These are phyloP conservation scores for Microsporum audouinii DNA, from an alignment of 2,329 filamentous ascomycete genomes.

Conservation along the genomic window DNA sequence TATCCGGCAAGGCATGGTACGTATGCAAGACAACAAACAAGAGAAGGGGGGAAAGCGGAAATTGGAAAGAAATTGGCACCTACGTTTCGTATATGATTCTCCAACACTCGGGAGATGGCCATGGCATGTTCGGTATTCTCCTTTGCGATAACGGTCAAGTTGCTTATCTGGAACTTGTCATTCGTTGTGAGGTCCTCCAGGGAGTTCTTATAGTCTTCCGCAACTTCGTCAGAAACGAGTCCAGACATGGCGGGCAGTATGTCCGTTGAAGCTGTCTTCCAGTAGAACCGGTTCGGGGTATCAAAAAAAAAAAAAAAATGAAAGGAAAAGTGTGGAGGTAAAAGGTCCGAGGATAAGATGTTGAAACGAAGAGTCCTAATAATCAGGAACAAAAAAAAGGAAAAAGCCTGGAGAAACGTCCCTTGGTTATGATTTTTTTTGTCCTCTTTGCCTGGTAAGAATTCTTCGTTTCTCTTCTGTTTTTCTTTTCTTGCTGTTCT, in stretches of 20 bases:
- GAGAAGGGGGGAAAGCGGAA: constrained; percentile 4
- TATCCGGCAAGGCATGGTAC: constrained; percentile 5
- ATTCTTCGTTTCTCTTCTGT: constrained; percentile 12
- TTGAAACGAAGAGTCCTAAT: neutral
- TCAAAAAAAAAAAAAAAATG: constrained; percentile 19
- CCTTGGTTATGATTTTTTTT: constrained; percentile 2
- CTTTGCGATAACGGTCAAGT: constrained; percentile 90
- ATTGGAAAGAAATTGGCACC: constrained; percentile 32
- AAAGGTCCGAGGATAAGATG: constrained; percentile 18
- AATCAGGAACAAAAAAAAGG: neutral
- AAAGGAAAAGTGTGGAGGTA: neutral
- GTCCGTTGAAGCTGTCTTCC: constrained; percentile 4
- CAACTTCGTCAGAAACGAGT: constrained; percentile 65
- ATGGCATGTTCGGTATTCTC: constrained; percentile 94
- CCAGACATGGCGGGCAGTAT: constrained; percentile 44
- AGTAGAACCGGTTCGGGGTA: neutral
- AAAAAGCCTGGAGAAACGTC: neutral
- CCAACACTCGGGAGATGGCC: constrained; percentile 78
- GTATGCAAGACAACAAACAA: constrained; percentile 15
- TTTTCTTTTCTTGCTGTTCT: constrained; percentile 16
- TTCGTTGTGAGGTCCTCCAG: constrained; percentile 85
- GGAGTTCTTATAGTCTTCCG: constrained; percentile 86
- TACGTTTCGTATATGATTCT: constrained; percentile 92
- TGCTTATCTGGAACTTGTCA: constrained; percentile 91
- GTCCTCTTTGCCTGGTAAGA: constrained; percentile 9